Conservation (phyloP, 805 yeast genomes). For the Saccharomycopsis sp. region DNA sequence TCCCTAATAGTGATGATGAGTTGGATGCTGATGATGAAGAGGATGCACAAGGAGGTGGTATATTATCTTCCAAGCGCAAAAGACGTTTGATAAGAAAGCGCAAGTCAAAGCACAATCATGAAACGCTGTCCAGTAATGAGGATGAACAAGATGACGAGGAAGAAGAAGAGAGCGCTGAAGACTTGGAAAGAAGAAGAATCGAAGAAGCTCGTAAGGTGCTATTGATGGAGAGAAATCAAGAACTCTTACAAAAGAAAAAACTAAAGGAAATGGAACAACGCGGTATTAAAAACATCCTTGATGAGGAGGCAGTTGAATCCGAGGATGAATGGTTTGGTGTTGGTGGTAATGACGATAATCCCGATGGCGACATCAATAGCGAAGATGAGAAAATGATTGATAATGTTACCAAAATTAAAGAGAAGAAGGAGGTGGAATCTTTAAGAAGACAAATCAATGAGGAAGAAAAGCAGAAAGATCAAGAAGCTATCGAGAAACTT, state of each 20-base stretch:
- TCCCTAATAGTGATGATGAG: background rate
- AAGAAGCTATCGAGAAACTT: constrained; percentile 56
- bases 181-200: constrained; percentile 23
- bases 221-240: constrained; percentile 22
- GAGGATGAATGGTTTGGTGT: constrained; percentile 84
- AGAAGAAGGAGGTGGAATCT: constrained; percentile 43
- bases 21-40: constrained; percentile 6
- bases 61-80: no score
- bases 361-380: constrained; percentile 52
- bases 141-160: constrained; percentile 20
- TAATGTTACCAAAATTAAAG: constrained; percentile 51
- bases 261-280: constrained; percentile 45
- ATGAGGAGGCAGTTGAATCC: constrained; percentile 82
- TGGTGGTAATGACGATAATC: constrained; percentile 57
- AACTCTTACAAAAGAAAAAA: constrained; percentile 24
- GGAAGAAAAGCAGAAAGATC: constrained; percentile 56
- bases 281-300: constrained; percentile 57
- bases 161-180: constrained; percentile 20
- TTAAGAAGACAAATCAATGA: constrained; percentile 51
- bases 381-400: constrained; percentile 78
- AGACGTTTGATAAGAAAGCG: constrained; percentile 2
- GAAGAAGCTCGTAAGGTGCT: constrained; percentile 23
- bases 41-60: constrained; percentile 1
- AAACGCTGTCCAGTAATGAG: constrained; percentile 7
- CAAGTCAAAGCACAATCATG: constrained; percentile 8